phyloP scores from a whole-genome alignment of 148 eudicot genomes.

The Tetragonia tetragonoides region DNA sequence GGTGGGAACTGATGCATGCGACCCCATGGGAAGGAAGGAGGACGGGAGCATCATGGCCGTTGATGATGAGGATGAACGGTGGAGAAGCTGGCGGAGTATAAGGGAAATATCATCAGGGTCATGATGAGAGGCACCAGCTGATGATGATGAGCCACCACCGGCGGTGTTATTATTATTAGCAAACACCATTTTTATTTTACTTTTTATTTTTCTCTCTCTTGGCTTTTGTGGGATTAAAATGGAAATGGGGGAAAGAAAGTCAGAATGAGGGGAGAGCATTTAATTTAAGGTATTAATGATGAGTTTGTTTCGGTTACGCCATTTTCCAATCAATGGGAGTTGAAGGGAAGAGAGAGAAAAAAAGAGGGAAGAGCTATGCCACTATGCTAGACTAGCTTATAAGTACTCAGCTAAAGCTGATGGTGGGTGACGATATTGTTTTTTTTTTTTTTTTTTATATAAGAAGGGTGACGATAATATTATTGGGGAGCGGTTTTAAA shows the following conservation, averaged over 20 bases:
- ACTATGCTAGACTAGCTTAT: too few relatives aligned
- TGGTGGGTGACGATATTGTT: background rate
- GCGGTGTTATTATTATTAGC: conserved; percentile 20
- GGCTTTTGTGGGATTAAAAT: background rate
- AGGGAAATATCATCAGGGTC: conserved; percentile 68
- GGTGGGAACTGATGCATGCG: conserved; percentile 9
- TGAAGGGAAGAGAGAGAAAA: background rate
- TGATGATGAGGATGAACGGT: conserved; percentile 43
- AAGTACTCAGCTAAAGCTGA: too few relatives aligned
- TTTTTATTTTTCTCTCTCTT: background rate
- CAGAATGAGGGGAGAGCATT: background rate
- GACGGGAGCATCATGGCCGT: background rate
- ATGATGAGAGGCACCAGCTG: conserved; percentile 8
- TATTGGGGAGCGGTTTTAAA: background rate
- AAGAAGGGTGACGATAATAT: background rate
- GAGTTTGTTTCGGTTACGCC: conserved; percentile 3
- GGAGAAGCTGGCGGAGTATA: conserved; percentile 65
- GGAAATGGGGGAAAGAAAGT: background rate
- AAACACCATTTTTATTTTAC: conserved; percentile 17
- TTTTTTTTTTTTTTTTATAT: too few relatives aligned
- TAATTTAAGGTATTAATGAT: background rate
- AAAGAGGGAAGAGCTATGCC: too few relatives aligned
- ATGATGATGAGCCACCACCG: conserved; percentile 12
- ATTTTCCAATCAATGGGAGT: conserved; percentile 9
- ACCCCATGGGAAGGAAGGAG: conserved; percentile 8